A percentile compares a stretch with the other conserved stretches of the same genome.
These are phyloP conservation scores for Penicillium sp. DNA, from an alignment of 2,329 filamentous ascomycete genomes.

Conservation along the genomic window DNA sequence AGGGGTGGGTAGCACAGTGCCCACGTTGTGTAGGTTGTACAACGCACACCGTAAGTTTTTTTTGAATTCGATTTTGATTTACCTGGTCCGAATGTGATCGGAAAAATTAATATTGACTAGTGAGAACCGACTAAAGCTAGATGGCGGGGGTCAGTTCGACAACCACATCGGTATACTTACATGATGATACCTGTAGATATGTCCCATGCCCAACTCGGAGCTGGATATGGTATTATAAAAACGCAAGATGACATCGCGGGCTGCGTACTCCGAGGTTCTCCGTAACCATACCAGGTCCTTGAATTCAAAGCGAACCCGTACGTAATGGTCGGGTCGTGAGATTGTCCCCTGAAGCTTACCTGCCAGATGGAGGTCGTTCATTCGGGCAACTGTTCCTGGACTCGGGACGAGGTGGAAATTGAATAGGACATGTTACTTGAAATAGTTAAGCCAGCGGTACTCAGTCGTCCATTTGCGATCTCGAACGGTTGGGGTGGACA, in stretches of 20 bases:
- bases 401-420: not conserved
- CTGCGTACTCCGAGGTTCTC: not conserved
- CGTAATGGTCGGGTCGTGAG: constrained; percentile 1
- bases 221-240: not conserved
- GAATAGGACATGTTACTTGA: not conserved
- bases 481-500: constrained; percentile 15
- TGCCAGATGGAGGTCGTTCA: not conserved
- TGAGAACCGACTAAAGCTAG: constrained; percentile 8
- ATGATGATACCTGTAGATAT: not conserved
- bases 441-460: not conserved
- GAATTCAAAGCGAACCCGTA: not conserved
- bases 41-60: constrained; percentile 23
- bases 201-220: not conserved
- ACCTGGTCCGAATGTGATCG: constrained; percentile 1
- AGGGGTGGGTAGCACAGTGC: not conserved
- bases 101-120: constrained; percentile 5
- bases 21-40: constrained; percentile 1
- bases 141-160: constrained; percentile 1
- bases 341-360: not conserved
- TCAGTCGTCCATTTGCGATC: constrained; percentile 4
- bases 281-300: not conserved
- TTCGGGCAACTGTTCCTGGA: not conserved
- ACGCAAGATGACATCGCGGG: not conserved
- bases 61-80: not conserved
- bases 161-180: not conserved